These are phyloP conservation scores for Rickenella mellea DNA, from an alignment of 768 basidiomycete species.

Conservation along the genomic window DNA sequence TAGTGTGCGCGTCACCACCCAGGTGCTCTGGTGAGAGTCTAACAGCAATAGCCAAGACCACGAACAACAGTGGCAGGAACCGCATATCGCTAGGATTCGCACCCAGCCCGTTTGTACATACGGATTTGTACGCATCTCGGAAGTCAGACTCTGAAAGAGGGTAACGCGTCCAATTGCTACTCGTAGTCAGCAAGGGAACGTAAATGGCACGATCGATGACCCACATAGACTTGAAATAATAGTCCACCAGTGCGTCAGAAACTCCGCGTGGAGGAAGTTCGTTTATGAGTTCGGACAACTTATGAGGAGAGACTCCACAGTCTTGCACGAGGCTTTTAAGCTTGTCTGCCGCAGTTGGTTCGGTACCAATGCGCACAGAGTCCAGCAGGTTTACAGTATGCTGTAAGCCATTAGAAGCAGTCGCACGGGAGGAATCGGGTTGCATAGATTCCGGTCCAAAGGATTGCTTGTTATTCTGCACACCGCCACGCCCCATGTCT, in stretches of 20 bases:
- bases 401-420: too few relatives aligned
- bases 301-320: constrained; percentile 86
- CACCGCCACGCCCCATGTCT: background rate
- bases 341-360: constrained; percentile 64
- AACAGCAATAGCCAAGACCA: constrained; percentile 81
- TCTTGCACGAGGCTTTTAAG: constrained; percentile 81
- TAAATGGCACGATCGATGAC: too few relatives aligned
- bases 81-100: constrained; percentile 68
- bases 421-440: too few relatives aligned
- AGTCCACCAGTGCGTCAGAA: constrained; percentile 72
- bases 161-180: constrained; percentile 88
- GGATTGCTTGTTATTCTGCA: too few relatives aligned
- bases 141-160: constrained; percentile 84
- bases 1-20: constrained; percentile 66
- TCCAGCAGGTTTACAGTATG: too few relatives aligned
- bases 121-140: constrained; percentile 52
- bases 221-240: constrained; percentile 70
- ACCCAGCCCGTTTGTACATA: constrained; percentile 50
- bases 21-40: constrained; percentile 80
- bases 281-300: constrained; percentile 80
- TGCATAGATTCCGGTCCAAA: too few relatives aligned
- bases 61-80: constrained; percentile 87
- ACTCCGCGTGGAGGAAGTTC: constrained; percentile 75
- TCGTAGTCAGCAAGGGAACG: too few relatives aligned
- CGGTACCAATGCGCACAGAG: too few relatives aligned